phyloP scores from a whole-genome alignment of 495 filamentous ascomycete species.

The Neurospora africana region DNA sequence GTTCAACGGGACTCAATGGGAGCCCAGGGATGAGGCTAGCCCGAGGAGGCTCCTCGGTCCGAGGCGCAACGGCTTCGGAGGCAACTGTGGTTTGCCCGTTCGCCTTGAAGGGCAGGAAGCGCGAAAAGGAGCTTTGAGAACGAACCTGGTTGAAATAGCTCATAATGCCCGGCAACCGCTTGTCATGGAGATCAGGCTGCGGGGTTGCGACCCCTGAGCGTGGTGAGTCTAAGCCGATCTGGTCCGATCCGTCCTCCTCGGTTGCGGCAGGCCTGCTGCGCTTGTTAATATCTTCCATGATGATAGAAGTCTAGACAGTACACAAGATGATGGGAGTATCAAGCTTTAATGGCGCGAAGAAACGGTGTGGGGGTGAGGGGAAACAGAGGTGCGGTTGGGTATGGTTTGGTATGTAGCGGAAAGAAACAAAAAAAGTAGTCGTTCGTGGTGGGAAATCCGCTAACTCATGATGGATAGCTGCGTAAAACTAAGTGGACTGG shows the following conservation, averaged over 20 bases:
- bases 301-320: conserved; percentile 6
- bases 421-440: conserved; percentile 15
- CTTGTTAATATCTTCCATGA: conserved; percentile 34
- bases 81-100: conserved; percentile 29
- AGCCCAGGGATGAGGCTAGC: conserved; percentile 16
- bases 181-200: conserved; percentile 79
- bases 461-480: conserved; percentile 26
- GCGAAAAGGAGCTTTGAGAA: conserved; percentile 42
- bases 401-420: conserved; percentile 1
- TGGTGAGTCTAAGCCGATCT: conserved; percentile 72
- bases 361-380: conserved; percentile 14
- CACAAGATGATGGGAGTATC: not conserved
- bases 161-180: conserved; percentile 81
- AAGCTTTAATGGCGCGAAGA: conserved; percentile 2
- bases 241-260: conserved; percentile 62
- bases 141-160: conserved; percentile 97
- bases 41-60: conserved; percentile 24
- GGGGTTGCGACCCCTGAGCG: conserved; percentile 81
- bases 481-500: conserved; percentile 11
- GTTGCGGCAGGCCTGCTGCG: conserved; percentile 36
- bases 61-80: conserved; percentile 22
- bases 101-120: conserved; percentile 26
- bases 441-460: conserved; percentile 12
- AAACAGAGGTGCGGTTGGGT: conserved; percentile 4
- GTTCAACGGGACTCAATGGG: conserved; percentile 14